phyloP scores from a whole-genome alignment of 1,139 yeast genomes.

The Meyerozyma elateridarum region DNA sequence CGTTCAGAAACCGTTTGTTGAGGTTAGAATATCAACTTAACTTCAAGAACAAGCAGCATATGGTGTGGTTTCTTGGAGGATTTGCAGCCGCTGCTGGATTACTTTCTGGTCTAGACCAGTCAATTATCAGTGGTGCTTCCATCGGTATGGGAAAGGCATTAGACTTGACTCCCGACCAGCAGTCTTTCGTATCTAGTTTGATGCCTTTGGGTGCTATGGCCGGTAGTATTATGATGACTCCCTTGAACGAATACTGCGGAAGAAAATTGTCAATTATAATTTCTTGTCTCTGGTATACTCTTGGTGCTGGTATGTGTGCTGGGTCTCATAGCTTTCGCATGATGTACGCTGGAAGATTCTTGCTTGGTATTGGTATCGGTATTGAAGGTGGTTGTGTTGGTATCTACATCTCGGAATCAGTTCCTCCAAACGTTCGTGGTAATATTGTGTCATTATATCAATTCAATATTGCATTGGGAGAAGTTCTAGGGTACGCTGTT shows the following conservation, averaged over 20 bases:
- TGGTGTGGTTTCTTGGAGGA: slow-evolving; percentile 44
- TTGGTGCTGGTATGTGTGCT: slow-evolving; percentile 53
- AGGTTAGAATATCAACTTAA: slow-evolving; percentile 22
- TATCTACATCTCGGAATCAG: slow-evolving; percentile 54
- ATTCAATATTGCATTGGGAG: slow-evolving; percentile 55
- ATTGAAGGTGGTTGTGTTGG: slow-evolving; percentile 60
- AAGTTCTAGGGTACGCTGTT: slow-evolving; percentile 52
- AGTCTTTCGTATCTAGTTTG: slow-evolving; percentile 45
- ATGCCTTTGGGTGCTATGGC: slow-evolving; percentile 61
- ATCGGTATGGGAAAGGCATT: slow-evolving; percentile 38
- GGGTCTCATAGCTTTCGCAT: slow-evolving; percentile 37
- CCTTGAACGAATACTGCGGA: slow-evolving; percentile 47
- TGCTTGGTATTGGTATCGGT: slow-evolving; percentile 56
- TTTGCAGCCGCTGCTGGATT: slow-evolving; percentile 59
- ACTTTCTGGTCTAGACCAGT: slow-evolving; percentile 54
- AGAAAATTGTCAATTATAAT: slow-evolving; percentile 47
- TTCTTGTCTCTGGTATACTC: slow-evolving; percentile 52
- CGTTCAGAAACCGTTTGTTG: slow-evolving; percentile 20
- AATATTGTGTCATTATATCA: slow-evolving; percentile 53
- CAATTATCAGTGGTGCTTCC: slow-evolving; percentile 55
- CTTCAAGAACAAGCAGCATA: slow-evolving; percentile 39
- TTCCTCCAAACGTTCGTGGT: slow-evolving; percentile 56
- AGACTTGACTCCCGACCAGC: slow-evolving; percentile 27
- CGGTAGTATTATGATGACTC: slow-evolving; percentile 46
- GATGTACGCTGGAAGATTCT: slow-evolving; percentile 53